Base-by-base conservation (phyloP, 108 stramenopile species). In the Nitzschia sp. region DNA sequence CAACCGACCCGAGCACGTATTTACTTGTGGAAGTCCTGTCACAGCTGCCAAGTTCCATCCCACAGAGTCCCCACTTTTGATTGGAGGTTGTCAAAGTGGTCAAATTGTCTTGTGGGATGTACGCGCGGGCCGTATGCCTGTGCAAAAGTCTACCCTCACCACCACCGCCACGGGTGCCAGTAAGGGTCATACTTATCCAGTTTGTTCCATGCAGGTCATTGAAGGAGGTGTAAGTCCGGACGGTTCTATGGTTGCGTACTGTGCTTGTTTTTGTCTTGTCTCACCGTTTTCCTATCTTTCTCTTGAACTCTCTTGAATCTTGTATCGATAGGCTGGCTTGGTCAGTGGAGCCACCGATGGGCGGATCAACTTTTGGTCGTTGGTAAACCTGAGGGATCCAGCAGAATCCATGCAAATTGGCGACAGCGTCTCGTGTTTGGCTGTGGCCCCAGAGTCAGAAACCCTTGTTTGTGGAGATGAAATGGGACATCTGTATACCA, bases 51-150 rank as follows among this genome's bases (percentile, higher is more conserved):
- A 79, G 43, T 93, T 93, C 72, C 92, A 93, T 77, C 92, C 88
- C 29, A 83, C 86, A 22, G 92, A 93, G 78, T 72, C 84, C 29
- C 84, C 88, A 2, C 76, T 88, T n/a, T 69, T 93, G 17, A 76
- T 93, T 42, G 92, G 92, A 41, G 92, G 88, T 15, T 90, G 87
- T 37, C 75, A 84, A 34, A 84, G 82, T 50, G 92, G 92, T 20
- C 92, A 93, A 70, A 51, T 93, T 24, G 83, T 93, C 8, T 83
- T 93, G 46, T 93, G 92, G 92, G 92, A 93, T 69, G 83, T 88
- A 38, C 70, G 92, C 6, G 87, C 82, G 22, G 92, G 92, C 50
- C 63, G 92, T 54, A 79, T 90, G 68, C 92, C 92, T 6, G 92
- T 93, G 10, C 92, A 93, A 65, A 77, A 86, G 54, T 86, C 84